Evolutionary conservation across 108 stramenopile genomes (phyloP), one percentile per base, ranked within the genome.

Genomic region (Cylindrotheca closterium): DNA sequence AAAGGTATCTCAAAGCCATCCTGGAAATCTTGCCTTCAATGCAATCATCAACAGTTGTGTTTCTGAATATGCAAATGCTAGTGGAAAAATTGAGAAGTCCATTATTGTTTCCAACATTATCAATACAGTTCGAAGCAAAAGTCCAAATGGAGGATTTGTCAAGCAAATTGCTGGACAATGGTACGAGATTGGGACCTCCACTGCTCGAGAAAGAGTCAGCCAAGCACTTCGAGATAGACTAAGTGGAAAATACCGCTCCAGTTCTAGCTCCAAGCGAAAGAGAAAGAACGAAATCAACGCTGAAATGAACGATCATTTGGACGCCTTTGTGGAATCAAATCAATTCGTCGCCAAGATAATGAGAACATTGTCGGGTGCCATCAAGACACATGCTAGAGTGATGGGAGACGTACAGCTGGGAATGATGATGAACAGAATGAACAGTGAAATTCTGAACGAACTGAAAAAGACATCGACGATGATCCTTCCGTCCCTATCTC

Each of bases 141-240:
- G 58, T 46, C 37, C 58, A 1, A 60, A 37, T 24, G 70, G 51
- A 19, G 61, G 70, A 18, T 71, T 71, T 49, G 62, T 71, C n/a
- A 63, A 63, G 27, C 27, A 47, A 15, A 31, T 31, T 1, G 29
- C 45, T 18, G 70, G 52, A 8, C 15, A 0, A 3, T 53, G 53
- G 53, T 48, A 54, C n/a, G 52, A 63, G 58, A 34, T 61, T 21
- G 55, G 62, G 23, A 45, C 28, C 18, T 29, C 55, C 12, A 10
- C 47, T 12, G 70, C 70, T 7, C 48, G 70, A 22, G 70, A 63
- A 28, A 71, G 63, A 29, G 70, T 71, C 21, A 51, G 60, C 23
- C 70, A 71, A 26, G 28, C 53, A 5, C 30, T 71, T 19, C 68
- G 68, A 5, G 60, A 70, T 61, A 24, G 7, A 5, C 58, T 61